Percentiles rank a stretch among this genome's conserved stretches.
phyloP scores from a whole-genome alignment of 345 rosid genomes.

The Hibiscus mutabilis region DNA sequence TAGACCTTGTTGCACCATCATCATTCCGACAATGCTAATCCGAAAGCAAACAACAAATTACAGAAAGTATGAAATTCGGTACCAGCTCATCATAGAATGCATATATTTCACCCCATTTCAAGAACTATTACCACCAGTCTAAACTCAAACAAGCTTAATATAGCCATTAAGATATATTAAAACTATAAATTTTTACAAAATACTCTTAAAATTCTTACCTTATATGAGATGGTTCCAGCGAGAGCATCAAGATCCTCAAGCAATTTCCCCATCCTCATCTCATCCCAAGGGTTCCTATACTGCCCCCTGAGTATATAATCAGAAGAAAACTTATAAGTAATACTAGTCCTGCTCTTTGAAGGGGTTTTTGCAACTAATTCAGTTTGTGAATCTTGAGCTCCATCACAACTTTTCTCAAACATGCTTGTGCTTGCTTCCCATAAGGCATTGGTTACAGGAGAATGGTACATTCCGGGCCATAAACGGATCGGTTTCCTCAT shows the following conservation, averaged over 20 bases:
- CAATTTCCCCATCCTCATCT: conserved; percentile 71
- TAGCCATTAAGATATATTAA: not conserved
- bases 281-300: conserved; percentile 86
- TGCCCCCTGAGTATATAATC: conserved; percentile 74
- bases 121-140: not conserved
- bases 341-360: conserved; percentile 61
- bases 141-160: not conserved
- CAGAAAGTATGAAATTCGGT: not conserved
- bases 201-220: conserved; percentile 26
- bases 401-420: conserved; percentile 34
- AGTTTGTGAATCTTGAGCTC: conserved; percentile 16
- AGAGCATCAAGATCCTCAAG: conserved; percentile 96
- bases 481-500: conserved; percentile 71
- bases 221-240: conserved; percentile 77
- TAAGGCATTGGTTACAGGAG: conserved; percentile 84
- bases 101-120: not conserved
- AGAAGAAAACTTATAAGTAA: conserved; percentile 60
- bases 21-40: conserved; percentile 60
- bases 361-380: conserved; percentile 45
- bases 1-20: conserved; percentile 47
- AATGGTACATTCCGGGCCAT: conserved; percentile 97
- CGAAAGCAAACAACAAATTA: conserved; percentile 11
- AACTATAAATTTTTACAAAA: not conserved
- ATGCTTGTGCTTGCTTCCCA: conserved; percentile 84
- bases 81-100: not conserved